A percentile compares a stretch with the other conserved stretches of the same genome.
Conservation (phyloP, 768 basidiomycete genomes). For the Rubroboletus satanas region DNA sequence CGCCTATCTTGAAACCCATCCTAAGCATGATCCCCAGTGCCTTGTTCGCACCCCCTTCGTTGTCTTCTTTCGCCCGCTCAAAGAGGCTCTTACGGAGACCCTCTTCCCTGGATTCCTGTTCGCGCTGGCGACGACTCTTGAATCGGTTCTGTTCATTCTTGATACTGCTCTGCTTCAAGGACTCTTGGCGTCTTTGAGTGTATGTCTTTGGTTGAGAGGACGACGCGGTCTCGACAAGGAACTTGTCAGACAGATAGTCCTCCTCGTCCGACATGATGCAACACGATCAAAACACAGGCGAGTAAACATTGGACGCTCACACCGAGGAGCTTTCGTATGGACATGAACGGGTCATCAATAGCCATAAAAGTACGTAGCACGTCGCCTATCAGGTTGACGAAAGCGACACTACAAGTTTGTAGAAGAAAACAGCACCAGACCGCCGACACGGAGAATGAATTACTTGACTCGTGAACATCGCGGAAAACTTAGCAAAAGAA, state of each 20-base stretch:
- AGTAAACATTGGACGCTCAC: constrained; percentile 22
- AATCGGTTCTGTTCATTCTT: constrained; percentile 66
- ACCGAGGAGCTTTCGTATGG: not conserved
- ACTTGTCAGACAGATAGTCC: constrained; percentile 88
- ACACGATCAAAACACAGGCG: not conserved
- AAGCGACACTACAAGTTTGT: constrained; percentile 31
- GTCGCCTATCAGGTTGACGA: constrained; percentile 24
- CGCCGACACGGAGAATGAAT: constrained; percentile 26
- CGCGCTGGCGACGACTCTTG: constrained; percentile 62
- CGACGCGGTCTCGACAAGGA: constrained; percentile 47
- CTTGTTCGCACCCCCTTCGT: constrained; percentile 52
- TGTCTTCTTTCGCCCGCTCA: constrained; percentile 65
- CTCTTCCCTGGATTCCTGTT: constrained; percentile 71
- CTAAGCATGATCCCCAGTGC: constrained; percentile 89
- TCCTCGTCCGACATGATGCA: constrained; percentile 64
- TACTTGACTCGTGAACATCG: constrained; percentile 35
- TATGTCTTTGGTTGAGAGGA: constrained; percentile 57
- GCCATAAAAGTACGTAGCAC: constrained; percentile 28
- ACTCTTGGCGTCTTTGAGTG: constrained; percentile 64
- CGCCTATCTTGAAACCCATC: constrained; percentile 88
- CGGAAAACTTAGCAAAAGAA: constrained; percentile 36
- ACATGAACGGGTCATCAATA: constrained; percentile 27
- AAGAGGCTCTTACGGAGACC: constrained; percentile 79
- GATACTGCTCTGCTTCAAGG: constrained; percentile 48
- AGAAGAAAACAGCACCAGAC: constrained; percentile 47